phyloP scores from a whole-genome alignment of 2,329 filamentous ascomycete species.

The Fusarium buxicola region DNA sequence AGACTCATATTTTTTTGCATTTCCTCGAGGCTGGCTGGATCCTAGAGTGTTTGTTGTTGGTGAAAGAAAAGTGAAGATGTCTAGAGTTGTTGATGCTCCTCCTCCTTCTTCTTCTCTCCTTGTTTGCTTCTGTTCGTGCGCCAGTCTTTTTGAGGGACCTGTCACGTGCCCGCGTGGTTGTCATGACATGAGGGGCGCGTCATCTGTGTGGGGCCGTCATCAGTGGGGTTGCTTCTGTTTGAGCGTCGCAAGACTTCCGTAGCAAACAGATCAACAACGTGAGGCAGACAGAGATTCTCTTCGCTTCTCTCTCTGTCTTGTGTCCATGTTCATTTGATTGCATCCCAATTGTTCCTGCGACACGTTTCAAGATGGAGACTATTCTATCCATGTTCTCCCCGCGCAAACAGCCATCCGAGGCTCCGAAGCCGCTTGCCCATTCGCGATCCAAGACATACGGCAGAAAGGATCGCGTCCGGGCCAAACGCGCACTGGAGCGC shows the following conservation, averaged over 20 bases:
- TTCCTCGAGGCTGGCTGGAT: too few relatives aligned
- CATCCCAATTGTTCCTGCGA: too few relatives aligned
- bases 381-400: conserved; percentile 39
- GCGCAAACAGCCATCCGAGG: conserved; percentile 31
- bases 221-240: neutral
- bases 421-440: conserved; percentile 29
- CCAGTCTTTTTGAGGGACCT: neutral
- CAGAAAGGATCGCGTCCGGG: conserved; percentile 29
- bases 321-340: too few relatives aligned
- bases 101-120: neutral
- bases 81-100: too few relatives aligned
- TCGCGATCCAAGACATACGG: conserved; percentile 22
- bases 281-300: conserved; percentile 2
- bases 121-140: neutral
- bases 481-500: conserved; percentile 23
- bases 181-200: conserved; percentile 17
- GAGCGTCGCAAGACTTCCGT: conserved; percentile 2
- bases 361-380: conserved; percentile 21
- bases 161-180: conserved; percentile 1
- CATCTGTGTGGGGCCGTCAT: conserved; percentile 1
- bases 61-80: too few relatives aligned
- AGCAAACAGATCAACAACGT: conserved; percentile 29
- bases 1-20: neutral
- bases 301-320: too few relatives aligned
- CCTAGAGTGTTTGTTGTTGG: too few relatives aligned